phyloP scores from a whole-genome alignment of 768 basidiomycete species.

The Agaricus sinodeliciosus region DNA sequence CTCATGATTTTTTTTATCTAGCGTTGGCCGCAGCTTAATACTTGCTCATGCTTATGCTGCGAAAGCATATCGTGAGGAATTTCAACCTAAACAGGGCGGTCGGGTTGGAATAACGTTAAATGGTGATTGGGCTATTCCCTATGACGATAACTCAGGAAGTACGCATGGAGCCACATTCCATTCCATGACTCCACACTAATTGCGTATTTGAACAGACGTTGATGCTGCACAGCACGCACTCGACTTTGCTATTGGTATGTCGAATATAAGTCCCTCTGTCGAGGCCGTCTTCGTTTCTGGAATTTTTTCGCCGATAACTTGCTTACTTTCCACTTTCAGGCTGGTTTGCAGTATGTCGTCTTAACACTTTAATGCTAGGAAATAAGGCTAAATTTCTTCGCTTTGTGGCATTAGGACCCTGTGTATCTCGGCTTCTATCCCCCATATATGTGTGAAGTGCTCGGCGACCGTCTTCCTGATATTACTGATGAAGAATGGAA shows the following conservation, averaged over 20 bases:
- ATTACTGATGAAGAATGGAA: constrained; percentile 50
- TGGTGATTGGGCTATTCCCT: constrained; percentile 71
- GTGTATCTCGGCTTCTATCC: constrained; percentile 73
- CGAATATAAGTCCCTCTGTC: constrained; percentile 12
- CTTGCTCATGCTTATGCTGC: constrained; percentile 64
- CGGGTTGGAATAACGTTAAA: constrained; percentile 77
- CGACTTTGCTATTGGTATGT: constrained; percentile 63
- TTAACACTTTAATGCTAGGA: neutral
- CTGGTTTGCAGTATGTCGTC: constrained; percentile 48
- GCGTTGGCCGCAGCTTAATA: constrained; percentile 62
- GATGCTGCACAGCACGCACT: constrained; percentile 66
- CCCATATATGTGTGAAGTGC: constrained; percentile 44
- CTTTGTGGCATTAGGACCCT: constrained; percentile 34
- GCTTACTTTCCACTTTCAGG: constrained; percentile 30
- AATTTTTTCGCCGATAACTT: constrained; percentile 16
- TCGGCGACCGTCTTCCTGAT: constrained; percentile 51
- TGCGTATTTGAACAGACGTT: constrained; percentile 36
- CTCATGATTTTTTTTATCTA: constrained; percentile 19
- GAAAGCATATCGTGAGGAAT: constrained; percentile 60
- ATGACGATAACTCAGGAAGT: constrained; percentile 65
- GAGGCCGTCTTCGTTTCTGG: constrained; percentile 16
- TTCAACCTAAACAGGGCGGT: constrained; percentile 56
- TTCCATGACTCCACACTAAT: neutral
- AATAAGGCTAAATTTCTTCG: constrained; percentile 12
- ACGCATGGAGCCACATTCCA: constrained; percentile 16